phyloP scores from a whole-genome alignment of 2,329 filamentous ascomycete genomes.

The Aspergillus sp. region DNA sequence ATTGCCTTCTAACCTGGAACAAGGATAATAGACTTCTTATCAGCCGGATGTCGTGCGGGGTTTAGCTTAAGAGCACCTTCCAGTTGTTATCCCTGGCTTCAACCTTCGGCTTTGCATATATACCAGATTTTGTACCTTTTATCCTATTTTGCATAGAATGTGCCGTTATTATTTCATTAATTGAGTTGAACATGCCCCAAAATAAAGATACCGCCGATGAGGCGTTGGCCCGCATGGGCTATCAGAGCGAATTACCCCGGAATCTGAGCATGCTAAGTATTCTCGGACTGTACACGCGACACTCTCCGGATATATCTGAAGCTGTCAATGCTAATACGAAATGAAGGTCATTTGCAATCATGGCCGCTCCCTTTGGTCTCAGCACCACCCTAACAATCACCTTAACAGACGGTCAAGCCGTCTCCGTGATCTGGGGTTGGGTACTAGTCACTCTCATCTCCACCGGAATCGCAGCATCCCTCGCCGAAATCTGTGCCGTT shows the following conservation, averaged over 20 bases:
- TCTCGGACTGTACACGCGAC: conserved; percentile 48
- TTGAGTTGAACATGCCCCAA: not conserved
- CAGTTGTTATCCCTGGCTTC: too few species aligned
- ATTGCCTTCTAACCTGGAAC: too few species aligned
- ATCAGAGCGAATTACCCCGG: conserved; percentile 59
- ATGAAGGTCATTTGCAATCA: conserved; percentile 61
- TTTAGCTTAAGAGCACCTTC: too few species aligned
- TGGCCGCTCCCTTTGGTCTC: conserved; percentile 64
- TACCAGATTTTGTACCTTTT: too few species aligned
- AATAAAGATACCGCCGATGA: conserved; percentile 46
- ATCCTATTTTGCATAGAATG: too few species aligned
- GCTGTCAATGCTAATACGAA: not conserved
- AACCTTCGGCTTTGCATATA: too few species aligned
- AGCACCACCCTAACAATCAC: conserved; percentile 63
- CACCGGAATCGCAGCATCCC: conserved; percentile 56
- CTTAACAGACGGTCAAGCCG: conserved; percentile 60
- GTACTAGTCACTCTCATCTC: conserved; percentile 59
- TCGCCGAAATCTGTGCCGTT: conserved; percentile 64
- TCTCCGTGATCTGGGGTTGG: conserved; percentile 66
- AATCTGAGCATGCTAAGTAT: conserved; percentile 64
- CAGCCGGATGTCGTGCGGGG: too few species aligned
- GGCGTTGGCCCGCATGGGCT: conserved; percentile 60
- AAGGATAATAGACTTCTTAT: too few species aligned
- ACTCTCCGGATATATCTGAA: conserved; percentile 2
- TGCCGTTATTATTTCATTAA: too few species aligned